These are phyloP conservation scores for Hirsutella thompsonii DNA, from an alignment of 2,329 filamentous ascomycete genomes.

Conservation along the genomic window DNA sequence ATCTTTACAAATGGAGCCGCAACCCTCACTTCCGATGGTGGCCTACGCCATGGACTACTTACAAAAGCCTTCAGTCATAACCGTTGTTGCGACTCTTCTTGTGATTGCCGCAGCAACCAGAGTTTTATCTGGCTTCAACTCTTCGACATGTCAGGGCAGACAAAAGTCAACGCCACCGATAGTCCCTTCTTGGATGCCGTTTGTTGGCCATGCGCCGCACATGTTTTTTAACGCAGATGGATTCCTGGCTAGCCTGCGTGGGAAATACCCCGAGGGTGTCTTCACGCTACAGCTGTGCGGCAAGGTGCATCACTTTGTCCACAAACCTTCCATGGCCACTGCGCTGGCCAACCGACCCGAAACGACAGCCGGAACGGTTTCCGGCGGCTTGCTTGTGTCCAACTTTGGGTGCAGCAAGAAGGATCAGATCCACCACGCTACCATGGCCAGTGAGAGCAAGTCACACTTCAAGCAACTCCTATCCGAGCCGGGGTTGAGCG, in stretches of 20 bases:
- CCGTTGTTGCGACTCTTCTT: constrained; percentile 11
- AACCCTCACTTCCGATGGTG: not conserved
- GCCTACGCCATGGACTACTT: constrained; percentile 6
- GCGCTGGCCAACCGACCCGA: constrained; percentile 16
- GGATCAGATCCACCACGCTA: constrained; percentile 17
- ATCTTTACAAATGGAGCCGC: not conserved
- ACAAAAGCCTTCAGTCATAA: constrained; percentile 11
- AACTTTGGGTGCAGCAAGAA: constrained; percentile 19
- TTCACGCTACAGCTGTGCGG: constrained; percentile 22
- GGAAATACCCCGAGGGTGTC: constrained; percentile 18
- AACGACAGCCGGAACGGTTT: constrained; percentile 12
- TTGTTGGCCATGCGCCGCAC: constrained; percentile 21
- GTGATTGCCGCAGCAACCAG: constrained; percentile 14
- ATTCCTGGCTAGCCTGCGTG: constrained; percentile 17
- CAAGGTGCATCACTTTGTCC: constrained; percentile 19
- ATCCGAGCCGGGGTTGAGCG: constrained; percentile 11
- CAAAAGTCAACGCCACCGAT: constrained; percentile 9
- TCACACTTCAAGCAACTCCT: constrained; percentile 13
- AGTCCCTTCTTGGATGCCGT: constrained; percentile 22
- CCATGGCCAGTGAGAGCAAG: constrained; percentile 14
- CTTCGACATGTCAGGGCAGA: not conserved
- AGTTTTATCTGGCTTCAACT: not conserved
- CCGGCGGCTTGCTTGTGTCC: constrained; percentile 13
- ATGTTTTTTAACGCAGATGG: constrained; percentile 14
- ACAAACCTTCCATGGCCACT: constrained; percentile 16